Evolutionary conservation across 805 yeast species (phyloP).

Genomic region (Candida montana): DNA sequence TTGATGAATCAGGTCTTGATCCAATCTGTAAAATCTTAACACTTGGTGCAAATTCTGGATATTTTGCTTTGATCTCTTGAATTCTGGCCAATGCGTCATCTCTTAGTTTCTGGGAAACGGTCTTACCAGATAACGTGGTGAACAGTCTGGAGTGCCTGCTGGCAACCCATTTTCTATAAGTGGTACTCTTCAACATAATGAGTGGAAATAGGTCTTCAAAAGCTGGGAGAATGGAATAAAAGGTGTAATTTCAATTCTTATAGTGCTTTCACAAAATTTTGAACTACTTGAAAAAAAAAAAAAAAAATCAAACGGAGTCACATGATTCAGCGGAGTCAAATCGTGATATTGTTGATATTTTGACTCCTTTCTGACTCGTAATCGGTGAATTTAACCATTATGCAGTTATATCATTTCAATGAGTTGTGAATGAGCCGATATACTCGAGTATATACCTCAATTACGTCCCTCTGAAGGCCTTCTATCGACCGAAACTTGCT

Average conservation of each 20-base stretch:
- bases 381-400: too few species aligned
- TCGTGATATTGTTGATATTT: too few species aligned
- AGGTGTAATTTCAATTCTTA: too few species aligned
- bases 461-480: too few species aligned
- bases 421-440: too few species aligned
- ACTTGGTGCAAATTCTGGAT: slow-evolving; percentile 57
- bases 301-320: not conserved
- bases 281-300: too few species aligned
- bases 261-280: too few species aligned
- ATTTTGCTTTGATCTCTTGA: slow-evolving; percentile 27
- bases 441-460: too few species aligned
- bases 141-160: slow-evolving; percentile 23
- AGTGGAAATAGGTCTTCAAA: too few species aligned
- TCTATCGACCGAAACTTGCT: too few species aligned
- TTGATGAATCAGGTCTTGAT: slow-evolving; percentile 79
- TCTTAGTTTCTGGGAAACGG: slow-evolving; percentile 40
- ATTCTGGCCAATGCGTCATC: slow-evolving; percentile 35
- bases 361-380: too few species aligned
- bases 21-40: slow-evolving; percentile 84
- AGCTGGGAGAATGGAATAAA: not conserved
- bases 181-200: not conserved
- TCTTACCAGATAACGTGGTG: slow-evolving; percentile 41
- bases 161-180: not conserved
- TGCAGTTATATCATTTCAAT: too few species aligned
- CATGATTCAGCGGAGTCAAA: not conserved